These are phyloP conservation scores for Pyricularia sp. DNA, from an alignment of 2,329 filamentous ascomycete genomes.

Conservation along the genomic window DNA sequence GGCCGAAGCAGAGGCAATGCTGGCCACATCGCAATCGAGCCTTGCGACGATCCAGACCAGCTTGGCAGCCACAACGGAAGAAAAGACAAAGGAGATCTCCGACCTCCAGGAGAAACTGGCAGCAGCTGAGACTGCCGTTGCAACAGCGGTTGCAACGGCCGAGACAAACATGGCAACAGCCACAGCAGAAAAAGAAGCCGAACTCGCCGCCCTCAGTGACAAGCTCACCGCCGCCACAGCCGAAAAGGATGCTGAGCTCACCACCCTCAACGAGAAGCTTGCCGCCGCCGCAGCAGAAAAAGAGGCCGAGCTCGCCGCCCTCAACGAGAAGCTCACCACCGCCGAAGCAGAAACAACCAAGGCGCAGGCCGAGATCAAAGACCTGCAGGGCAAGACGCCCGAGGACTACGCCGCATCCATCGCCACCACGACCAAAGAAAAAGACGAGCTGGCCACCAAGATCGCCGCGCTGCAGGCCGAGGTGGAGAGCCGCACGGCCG, in stretches of 20 bases:
- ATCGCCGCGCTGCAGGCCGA: not conserved
- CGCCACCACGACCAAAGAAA: not conserved
- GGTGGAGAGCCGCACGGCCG: not conserved
- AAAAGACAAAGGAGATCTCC: not conserved
- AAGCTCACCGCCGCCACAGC: not conserved
- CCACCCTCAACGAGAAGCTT: slow-evolving; percentile 1
- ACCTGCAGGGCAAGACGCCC: not conserved
- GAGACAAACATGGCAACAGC: too few relatives aligned
- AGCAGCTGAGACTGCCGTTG: not conserved
- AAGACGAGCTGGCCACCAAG: not conserved
- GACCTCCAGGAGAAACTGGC: not conserved
- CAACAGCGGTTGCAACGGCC: not conserved
- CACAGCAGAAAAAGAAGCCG: not conserved
- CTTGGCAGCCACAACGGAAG: not conserved
- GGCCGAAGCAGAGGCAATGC: not conserved
- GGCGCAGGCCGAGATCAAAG: not conserved
- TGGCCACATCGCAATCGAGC: not conserved
- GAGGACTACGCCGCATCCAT: slow-evolving; percentile 1
- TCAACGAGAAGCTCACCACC: not conserved
- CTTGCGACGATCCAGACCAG: not conserved
- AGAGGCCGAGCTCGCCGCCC: not conserved
- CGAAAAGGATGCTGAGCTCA: not conserved
- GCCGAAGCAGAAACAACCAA: not conserved
- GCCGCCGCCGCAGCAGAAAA: not conserved
- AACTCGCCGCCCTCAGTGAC: not conserved